Evolutionary conservation across 169 alveolate species (phyloP), one percentile per base, ranked within the genome.

Genomic region (Cytauxzoon felis): DNA sequence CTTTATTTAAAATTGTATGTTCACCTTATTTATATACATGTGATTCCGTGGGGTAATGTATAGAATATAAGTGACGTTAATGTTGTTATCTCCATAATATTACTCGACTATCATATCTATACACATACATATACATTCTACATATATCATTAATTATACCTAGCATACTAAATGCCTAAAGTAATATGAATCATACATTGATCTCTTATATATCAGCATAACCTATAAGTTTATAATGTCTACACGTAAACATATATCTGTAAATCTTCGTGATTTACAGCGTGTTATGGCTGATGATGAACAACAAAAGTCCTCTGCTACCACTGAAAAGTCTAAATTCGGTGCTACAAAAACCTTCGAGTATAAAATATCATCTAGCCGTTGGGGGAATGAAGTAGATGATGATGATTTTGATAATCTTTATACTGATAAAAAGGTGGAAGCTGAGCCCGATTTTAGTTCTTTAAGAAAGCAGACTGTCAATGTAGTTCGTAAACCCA

Each of bases 211-310:
- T 48, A 11, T 58, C 24, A 36, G 47, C 53, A 58, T 40, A 0
- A 13, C 9, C 34, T 4, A 38, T 1, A 16, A 7, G 8, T 5
- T 34, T 54, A 62, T 64, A 13, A 73, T 73, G 84, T 69, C 68
- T 34, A 50, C 53, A 0, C 43, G 63, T 30, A 73, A 73, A 56
- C 76, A 67, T 9, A 73, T 73, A 52, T 73, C 84, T 2, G 71
- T 73, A 33, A 73, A 73, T 24, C 70, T 73, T 24, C 78, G 84
- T 9, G 84, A 73, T 60, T 24, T 73, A 41, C 84, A 73, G 27
- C 61, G 84, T 29, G 71, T 73, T n/a, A 57, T 73, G 32, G 58
- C 54, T 53, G 84, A 68, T 24, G 62, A 62, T 42, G 76, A 67
- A 9, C 67, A 73, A 29, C 66, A 48, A 32, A 78, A 70, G 42